Base-by-base conservation (phyloP, 495 filamentous ascomycete genomes). In the Wilcoxina mikolae region DNA sequence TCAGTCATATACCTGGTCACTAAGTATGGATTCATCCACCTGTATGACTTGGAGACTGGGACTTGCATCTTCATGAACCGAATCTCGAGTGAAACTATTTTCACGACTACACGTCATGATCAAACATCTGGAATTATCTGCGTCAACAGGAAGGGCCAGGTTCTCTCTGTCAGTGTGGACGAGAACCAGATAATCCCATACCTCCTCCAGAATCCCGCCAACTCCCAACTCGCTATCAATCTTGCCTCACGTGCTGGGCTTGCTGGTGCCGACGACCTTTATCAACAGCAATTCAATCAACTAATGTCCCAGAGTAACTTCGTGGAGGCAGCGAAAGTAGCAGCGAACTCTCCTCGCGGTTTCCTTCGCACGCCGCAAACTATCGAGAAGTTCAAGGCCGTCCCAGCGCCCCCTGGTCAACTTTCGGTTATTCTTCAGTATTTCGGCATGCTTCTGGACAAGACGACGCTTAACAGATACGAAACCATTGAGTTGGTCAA, bases 1-100 rank as follows among this genome's bases (percentile, higher is more conserved):
- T 88, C 86, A 61, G 75, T 99, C 64, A 84, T 96, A 54, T 95
- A 95, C 68, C 78, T 99, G 35, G 86, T 96, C 53, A 99, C 91
- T 17, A 99, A 99, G 67, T 99, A 95, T 66, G 91, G 91, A 39
- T 99, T 96, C 71, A 96, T 99, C 60, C 91, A 99, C 69, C 78
- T 99, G 9, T 96, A 96, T 69, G 91, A 99, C 62, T 78, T 99
- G 42, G 91, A 96, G 72, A 90, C 85, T 4, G 91, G 85, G 29
- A 86, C 85, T n/a, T 91, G 87, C 66, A 90, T 99, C 65, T 99
- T 95, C 78, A 94, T 99, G 89, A 96, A 99, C 72, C 84, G 91
- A 49, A 99, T 99, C 64, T 99, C 91, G 20, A 93, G 87, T 71
- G 91, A 99, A 66, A 99, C 91, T 0, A 96, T 99, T 65, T 99